These are phyloP conservation scores for Decorospora gaudefroyi DNA, from an alignment of 2,329 filamentous ascomycete species.

Conservation along the genomic window DNA sequence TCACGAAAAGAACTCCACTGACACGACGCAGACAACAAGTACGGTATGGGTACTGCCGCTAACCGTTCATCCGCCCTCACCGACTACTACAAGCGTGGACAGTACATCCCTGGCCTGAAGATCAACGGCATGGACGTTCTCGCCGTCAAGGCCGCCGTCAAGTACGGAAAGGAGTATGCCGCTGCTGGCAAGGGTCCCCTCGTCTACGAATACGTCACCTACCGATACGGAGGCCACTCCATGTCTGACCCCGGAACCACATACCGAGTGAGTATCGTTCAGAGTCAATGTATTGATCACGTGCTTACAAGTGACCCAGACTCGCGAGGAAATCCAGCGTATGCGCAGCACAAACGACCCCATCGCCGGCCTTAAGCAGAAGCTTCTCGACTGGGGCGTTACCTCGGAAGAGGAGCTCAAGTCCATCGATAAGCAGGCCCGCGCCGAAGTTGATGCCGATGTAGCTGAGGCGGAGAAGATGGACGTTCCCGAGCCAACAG, in stretches of 20 bases:
- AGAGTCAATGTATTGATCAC: neutral
- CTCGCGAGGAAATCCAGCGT: slow-evolving; percentile 98
- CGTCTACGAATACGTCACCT: slow-evolving; percentile 98
- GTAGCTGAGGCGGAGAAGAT: slow-evolving; percentile 90
- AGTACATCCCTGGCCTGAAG: slow-evolving; percentile 99
- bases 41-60: slow-evolving; percentile 98
- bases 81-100: slow-evolving; percentile 99
- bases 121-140: slow-evolving; percentile 99
- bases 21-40: slow-evolving; percentile 87
- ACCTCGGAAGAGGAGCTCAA: slow-evolving; percentile 94
- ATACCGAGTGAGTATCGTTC: slow-evolving; percentile 66
- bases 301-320: slow-evolving; percentile 51
- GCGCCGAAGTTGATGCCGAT: slow-evolving; percentile 82
- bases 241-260: slow-evolving; percentile 99
- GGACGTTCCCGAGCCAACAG: slow-evolving; percentile 74
- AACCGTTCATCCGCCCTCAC: slow-evolving; percentile 92
- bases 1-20: slow-evolving; percentile 15
- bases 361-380: slow-evolving; percentile 96
- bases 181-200: slow-evolving; percentile 84
- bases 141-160: slow-evolving; percentile 92
- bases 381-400: slow-evolving; percentile 94
- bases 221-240: slow-evolving; percentile 98
- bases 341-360: slow-evolving; percentile 99
- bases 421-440: slow-evolving; percentile 90
- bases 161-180: slow-evolving; percentile 91